A percentile compares a stretch with the other conserved stretches of the same genome.
phyloP scores from a whole-genome alignment of 129 eudicot species.

The Chrysanthemum makinoi region DNA sequence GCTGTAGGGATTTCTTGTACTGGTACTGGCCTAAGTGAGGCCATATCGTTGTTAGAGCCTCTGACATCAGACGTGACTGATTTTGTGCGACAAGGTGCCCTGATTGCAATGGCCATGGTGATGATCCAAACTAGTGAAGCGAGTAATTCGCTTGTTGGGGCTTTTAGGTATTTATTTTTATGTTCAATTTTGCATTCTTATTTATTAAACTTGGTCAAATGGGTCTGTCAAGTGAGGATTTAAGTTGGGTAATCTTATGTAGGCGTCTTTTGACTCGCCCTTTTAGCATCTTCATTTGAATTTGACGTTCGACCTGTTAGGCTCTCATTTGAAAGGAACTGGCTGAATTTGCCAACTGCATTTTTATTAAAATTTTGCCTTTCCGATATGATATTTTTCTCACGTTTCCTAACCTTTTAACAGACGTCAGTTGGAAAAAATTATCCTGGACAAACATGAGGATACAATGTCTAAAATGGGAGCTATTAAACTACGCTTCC shows the following conservation, averaged over 20 bases:
- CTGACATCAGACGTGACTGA: constrained; percentile 93
- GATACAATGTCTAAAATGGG: constrained; percentile 99
- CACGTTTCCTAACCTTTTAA: not conserved
- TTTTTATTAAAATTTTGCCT: not conserved
- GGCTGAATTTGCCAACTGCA: too few relatives aligned
- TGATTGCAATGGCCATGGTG: constrained; percentile 99
- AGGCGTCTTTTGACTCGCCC: too few relatives aligned
- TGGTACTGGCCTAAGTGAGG: constrained; percentile 95
- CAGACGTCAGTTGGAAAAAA: constrained; percentile 91
- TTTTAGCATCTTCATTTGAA: not conserved
- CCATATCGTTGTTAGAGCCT: constrained; percentile 94
- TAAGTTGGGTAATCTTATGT: not conserved
- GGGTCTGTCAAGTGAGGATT: not conserved
- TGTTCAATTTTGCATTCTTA: not conserved
- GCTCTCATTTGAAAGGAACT: too few relatives aligned
- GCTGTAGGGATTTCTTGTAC: constrained; percentile 99
- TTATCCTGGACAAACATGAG: constrained; percentile 93
- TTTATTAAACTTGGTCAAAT: not conserved
- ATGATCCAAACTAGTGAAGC: constrained; percentile 98
- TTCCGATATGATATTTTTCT: not conserved
- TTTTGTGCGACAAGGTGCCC: constrained; percentile 98
- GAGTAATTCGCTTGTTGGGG: constrained; percentile 93
- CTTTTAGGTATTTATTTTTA: constrained; percentile 60
- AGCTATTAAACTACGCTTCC: constrained; percentile 91
- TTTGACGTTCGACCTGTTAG: not conserved